Base-by-base conservation (phyloP, 352 stramenopile genomes). In the Plasmopara halstedii region DNA sequence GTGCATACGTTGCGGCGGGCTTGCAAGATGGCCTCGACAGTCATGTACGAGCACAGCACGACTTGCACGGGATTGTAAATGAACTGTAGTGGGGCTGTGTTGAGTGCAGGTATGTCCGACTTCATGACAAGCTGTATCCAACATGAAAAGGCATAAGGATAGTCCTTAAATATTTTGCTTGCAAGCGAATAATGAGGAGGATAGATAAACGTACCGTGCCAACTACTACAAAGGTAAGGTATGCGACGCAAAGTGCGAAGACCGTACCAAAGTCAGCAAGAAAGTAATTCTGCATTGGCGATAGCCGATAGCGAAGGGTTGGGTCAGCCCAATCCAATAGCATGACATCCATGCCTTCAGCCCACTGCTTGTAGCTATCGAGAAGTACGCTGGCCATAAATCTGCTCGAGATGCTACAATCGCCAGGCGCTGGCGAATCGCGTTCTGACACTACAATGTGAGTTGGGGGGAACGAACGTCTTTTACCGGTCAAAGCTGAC, bases 21-120 rank as follows among this genome's bases (percentile, higher is more conserved):
- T 46, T 96, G 59, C 22, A 97, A 62, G 22, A 70, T 73, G 18
- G 84, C 84, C 69, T 97, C 90, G 20, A 97, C 73, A 20, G 77
- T 96, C 88, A 97, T 96, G 79, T 97, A 97, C 13, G 86, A 92
- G 58, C 88, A 97, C 1, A 95, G 40, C 55, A 97, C 93, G 44
- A 97, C 86, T 70, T 97, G 90, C 0, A 88, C 80, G 31, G 95
- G 83, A 61, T 97, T 97, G 84, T 97, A 97, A 19, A 95, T 50
- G 58, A 97, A 97, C 60, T 95, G 93, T 32, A 97, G 69, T 4
- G 64, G 51, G 26, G 58, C 68, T 19, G 61, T 77, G 45, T 84
- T 86, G 53, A 83, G 41, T 14, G 66, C 65, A 2, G 65, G 69
- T 20, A 74, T 48, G 26, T 64, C 68, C 6, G 59, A 53, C 51